Conservation (phyloP, 495 filamentous ascomycete genomes). For the Trichoderma virens region DNA sequence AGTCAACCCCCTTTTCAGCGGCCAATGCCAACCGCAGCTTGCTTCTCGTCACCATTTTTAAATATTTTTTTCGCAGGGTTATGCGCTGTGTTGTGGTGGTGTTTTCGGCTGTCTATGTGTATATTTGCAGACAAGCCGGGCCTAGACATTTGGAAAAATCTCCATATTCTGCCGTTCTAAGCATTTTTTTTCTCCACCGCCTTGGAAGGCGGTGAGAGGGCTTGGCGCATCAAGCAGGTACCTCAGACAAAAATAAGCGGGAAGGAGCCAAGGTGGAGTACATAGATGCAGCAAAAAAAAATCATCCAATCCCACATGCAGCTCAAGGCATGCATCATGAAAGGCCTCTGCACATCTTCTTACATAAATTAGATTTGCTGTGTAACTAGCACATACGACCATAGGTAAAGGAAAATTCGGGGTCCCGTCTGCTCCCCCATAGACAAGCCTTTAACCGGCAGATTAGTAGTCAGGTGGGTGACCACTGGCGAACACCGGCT, state of each 20-base stretch:
- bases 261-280: background rate
- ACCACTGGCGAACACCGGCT: too few species aligned
- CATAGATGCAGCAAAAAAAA: background rate
- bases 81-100: background rate
- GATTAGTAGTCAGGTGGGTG: too few species aligned
- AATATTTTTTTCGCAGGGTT: background rate
- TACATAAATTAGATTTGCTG: too few species aligned
- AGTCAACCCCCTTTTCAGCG: conserved; percentile 59
- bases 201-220: background rate
- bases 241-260: background rate
- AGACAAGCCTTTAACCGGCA: too few species aligned
- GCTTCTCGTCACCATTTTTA: conserved; percentile 51
- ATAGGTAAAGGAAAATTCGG: too few species aligned
- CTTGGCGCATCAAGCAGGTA: background rate
- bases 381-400: too few species aligned
- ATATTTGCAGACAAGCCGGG: background rate
- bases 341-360: too few species aligned
- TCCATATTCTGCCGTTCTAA: background rate
- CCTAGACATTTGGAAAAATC: background rate
- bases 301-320: too few species aligned
- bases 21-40: conserved; percentile 59
- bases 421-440: too few species aligned
- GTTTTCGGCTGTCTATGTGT: background rate
- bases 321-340: too few species aligned
- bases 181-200: conserved; percentile 3